These are phyloP conservation scores for Aspergillus fijiensis DNA, from an alignment of 2,329 filamentous ascomycete species.

Conservation along the genomic window DNA sequence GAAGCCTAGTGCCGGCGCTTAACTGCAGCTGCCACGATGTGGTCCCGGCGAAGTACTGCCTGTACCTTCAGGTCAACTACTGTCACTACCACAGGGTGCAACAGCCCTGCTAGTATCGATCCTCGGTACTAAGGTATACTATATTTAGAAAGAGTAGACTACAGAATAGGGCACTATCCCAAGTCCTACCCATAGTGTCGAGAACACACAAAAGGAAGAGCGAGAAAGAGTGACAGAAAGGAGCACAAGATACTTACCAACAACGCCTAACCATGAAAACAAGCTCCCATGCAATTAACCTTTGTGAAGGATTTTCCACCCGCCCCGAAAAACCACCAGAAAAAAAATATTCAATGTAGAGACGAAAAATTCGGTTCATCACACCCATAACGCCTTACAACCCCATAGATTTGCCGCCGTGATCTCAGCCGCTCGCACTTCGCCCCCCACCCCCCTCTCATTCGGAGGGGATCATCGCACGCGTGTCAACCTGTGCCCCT, in stretches of 20 bases:
- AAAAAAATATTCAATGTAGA: slow-evolving; percentile 14
- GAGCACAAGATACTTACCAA: background rate
- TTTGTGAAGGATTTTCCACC: background rate
- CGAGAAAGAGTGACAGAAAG: background rate
- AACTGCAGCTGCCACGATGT: background rate
- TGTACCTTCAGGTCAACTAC: too few species aligned
- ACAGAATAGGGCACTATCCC: too few species aligned
- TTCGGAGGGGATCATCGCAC: background rate
- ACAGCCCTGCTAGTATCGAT: background rate
- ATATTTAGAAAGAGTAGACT: too few species aligned
- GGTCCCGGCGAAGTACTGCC: background rate
- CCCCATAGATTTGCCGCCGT: slow-evolving; percentile 16
- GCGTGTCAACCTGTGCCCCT: background rate
- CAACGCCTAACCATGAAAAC: slow-evolving; percentile 7
- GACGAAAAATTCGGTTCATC: slow-evolving; percentile 8
- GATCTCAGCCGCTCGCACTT: slow-evolving; percentile 11
- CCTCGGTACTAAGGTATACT: too few species aligned
- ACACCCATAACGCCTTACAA: slow-evolving; percentile 9
- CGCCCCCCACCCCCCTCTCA: background rate
- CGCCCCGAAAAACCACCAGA: background rate
- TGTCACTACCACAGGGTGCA: background rate
- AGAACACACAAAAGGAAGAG: background rate
- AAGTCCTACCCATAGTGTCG: background rate
- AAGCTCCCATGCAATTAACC: background rate
- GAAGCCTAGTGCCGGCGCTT: background rate